Evolutionary conservation across 257 asterid genomes (phyloP), one percentile per base, ranked within the genome.

Genomic region (Jaltomata sinuosa): DNA sequence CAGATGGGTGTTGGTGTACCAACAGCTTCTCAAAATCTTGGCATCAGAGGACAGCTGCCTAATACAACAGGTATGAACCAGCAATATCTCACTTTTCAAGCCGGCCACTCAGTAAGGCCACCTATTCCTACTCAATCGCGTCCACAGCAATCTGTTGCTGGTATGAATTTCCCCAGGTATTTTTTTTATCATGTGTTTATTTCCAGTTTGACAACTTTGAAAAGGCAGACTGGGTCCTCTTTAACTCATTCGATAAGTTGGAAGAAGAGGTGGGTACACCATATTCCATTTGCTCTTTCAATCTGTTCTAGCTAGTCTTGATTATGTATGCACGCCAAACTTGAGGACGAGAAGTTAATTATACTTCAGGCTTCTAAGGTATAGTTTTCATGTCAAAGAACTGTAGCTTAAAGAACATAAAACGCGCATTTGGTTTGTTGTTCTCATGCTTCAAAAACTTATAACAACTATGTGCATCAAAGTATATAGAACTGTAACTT

Each of bases 151-250:
- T n/a, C n/a, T 84, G 92, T 80, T 50, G 81, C 65, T 80, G 84
- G 85, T n/a, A n/a, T n/a, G n/a, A n/a, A n/a, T n/a, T n/a, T n/a
- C n/a, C n/a, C n/a, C n/a, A n/a, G n/a, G n/a, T n/a, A n/a, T n/a
- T n/a, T n/a, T n/a, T n/a, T n/a, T n/a, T n/a, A n/a, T n/a, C n/a
- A n/a, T n/a, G n/a, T n/a, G n/a, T n/a, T n/a, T n/a, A n/a, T n/a
- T n/a, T n/a, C 1, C 90, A 90, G 40, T 92, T 91, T 64, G 89
- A 87, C 40, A 89, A 84, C 81, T 84, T 88, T 82, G 88, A 87
- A 74, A 87, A 87, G 54, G 93, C 90, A 10, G 89, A 90, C 83
- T 92, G 94, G 92, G 90, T 92, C 85, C 91, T 92, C 79, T 91
- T 92, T 87, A 91, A 90, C 87, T 92, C 94, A 84, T 91, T 91